Evolutionary conservation across 495 filamentous ascomycete species (phyloP), one percentile per base, ranked within the genome.

Genomic region (Xylaria bambusicola): DNA sequence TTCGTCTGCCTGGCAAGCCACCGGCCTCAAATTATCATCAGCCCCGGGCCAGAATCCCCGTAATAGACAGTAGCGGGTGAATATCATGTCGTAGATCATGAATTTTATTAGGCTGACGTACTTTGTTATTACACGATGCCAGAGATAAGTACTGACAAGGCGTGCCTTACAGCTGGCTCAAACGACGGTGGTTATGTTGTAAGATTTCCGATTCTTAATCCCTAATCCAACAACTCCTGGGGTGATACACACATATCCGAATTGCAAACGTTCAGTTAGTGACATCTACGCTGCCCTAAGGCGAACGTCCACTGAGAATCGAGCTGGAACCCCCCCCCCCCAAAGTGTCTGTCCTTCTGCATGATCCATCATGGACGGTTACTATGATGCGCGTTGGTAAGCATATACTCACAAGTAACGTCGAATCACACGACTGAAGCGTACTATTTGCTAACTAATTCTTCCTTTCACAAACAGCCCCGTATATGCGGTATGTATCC

Each of bases 401-500:
- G 65, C 65, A 9, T 35, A 24, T 26, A 24, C 45, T n/a, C 12
- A 5, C n/a, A 10, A 3, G 10, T 31, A 24, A 49, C 26, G 31
- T 9, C 0, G 31, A 7, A 21, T 27, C 18, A 20, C 18, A 9
- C 48, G 23, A 15, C 29, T 8, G 0, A 2, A 2, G n/a, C 9
- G 8, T 36, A 17, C 18, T 8, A 33, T 24, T 6, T 2, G 21
- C 4, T 8, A 36, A 9, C 48, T 51, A 36, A 51, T 3, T 15
- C 0, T 13, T 3, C 5, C 21, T 9, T 18, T 36, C 18, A 6
- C 18, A 2, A 23, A 40, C 29, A 79, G 76, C 62, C 73, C 77
- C 5, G 68, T 75, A 49, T 79, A 79, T 58, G 75, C 74, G 10
- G 75, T 79, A 61, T 35, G 72, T 70, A 36, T 33, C 50, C 45